These are phyloP conservation scores for Phialocephala subalpina DNA, from an alignment of 2,329 filamentous ascomycete genomes.

Conservation along the genomic window DNA sequence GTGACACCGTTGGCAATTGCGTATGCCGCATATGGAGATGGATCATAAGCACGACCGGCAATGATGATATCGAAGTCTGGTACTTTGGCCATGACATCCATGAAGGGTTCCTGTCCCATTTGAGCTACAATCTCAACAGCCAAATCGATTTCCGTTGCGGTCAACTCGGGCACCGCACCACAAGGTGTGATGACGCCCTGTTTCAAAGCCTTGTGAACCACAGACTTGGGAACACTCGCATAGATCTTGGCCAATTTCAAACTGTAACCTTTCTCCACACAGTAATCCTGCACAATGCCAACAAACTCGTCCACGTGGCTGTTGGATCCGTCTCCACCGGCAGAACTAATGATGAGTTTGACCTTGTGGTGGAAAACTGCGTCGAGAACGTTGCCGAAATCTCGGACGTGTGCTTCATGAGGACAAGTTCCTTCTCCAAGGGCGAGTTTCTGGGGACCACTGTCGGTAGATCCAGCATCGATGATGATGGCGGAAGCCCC, in stretches of 20 bases:
- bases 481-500: too few species aligned
- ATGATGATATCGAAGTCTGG: conserved; percentile 48
- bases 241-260: too few species aligned
- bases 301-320: conserved; percentile 51
- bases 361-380: conserved; percentile 46
- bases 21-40: conserved; percentile 49
- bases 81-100: too few species aligned
- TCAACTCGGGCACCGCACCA: too few species aligned
- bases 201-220: too few species aligned
- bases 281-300: conserved; percentile 47
- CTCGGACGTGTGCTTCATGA: too few species aligned
- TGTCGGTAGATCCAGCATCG: too few species aligned
- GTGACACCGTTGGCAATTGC: conserved; percentile 44
- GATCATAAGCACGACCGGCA: conserved; percentile 48
- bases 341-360: conserved; percentile 52
- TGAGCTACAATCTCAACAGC: conserved; percentile 52
- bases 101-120: conserved; percentile 54
- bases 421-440: too few species aligned
- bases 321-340: conserved; percentile 55
- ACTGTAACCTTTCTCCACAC: conserved; percentile 36
- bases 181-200: too few species aligned
- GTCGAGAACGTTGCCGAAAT: too few species aligned
- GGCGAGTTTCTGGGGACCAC: too few species aligned
- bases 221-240: too few species aligned
- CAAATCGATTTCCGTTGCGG: conserved; percentile 47